Conservation (phyloP, 208 protist genomes). For the Phytomonas sp. region DNA sequence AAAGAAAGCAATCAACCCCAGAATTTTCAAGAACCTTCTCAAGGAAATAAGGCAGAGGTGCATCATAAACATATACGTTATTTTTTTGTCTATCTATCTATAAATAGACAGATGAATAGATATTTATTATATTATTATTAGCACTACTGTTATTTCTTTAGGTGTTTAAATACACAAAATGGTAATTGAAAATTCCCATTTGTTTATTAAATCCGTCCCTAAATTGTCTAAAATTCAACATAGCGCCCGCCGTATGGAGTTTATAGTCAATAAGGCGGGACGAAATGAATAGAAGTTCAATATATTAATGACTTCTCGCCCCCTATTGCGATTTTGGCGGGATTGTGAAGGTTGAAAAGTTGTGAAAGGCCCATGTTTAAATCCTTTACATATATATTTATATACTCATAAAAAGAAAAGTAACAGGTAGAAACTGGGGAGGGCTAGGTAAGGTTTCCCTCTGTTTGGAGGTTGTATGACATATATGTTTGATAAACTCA, state of each 20-base stretch:
- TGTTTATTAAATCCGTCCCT: not conserved
- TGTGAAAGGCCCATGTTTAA: not conserved
- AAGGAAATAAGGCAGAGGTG: too few relatives aligned
- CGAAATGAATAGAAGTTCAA: not conserved
- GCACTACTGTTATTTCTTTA: conserved; percentile 4
- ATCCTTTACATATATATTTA: not conserved
- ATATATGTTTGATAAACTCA: too few relatives aligned
- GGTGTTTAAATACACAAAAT: not conserved
- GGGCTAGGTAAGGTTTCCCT: too few relatives aligned
- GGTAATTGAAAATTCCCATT: not conserved
- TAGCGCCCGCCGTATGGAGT: not conserved
- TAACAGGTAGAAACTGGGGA: too few relatives aligned
- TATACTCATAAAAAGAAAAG: too few relatives aligned
- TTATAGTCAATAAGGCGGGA: not conserved
- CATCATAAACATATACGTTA: too few relatives aligned
- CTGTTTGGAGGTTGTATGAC: too few relatives aligned
- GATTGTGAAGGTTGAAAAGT: not conserved
- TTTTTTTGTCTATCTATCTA: conserved; percentile 6
- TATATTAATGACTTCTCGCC: not conserved
- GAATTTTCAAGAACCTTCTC: not conserved
- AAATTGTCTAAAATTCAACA: not conserved
- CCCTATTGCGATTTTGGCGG: not conserved
- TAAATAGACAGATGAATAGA: conserved; percentile 5
- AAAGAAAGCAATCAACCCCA: conserved; percentile 7
- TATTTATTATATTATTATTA: conserved; percentile 5